Base-by-base conservation (phyloP, 129 eudicot species). In the Chrysanthemum seticuspe region DNA sequence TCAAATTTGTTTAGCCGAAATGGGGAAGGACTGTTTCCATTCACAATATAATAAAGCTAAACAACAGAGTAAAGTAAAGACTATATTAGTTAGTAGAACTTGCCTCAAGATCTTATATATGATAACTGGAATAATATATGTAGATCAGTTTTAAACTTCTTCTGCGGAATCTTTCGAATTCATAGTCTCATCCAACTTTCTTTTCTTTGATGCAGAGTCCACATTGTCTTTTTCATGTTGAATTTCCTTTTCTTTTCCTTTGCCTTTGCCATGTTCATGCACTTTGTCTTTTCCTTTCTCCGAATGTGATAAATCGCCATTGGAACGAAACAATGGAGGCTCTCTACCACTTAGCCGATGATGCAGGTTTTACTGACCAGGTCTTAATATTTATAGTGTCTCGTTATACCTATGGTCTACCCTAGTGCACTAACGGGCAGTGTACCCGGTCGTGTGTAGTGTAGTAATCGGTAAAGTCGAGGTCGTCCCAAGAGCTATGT, bases 341-440 rank as follows among this genome's bases (percentile, higher is more conserved):
- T 89, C 98, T 52, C 77, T 84, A 56, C 98, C 98, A 74, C 97
- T 89, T 65, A 93, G 72, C 62, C 86, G 81, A 80, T 19, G 21
- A 19, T 19, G 21, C 21, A 19, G 21, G 21, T 19, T 19, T 19
- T 19, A 19, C 21, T 19, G 21, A 19, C 21, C 21, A 19, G 21
- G 21, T 19, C 21, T 19, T 19, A 19, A 19, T 19, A 19, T 19
- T 19, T 19, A 19, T 19, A 19, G 21, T 19, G 21, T 19, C 21
- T 19, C 21, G 21, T 19, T 19, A 19, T 19, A 19, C 21, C 21
- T 19, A 19, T 19, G 21, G 21, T 19, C 21, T 19, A 19, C 21
- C 21, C 21, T 19, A 19, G 21, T 19, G 21, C 21, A 19, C 21
- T 19, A 19, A 19, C 21, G 0, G 21, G 21, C 21, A 19, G 21